Percentiles rank a stretch among this genome's conserved stretches.
Conservation (phyloP, 2,329 filamentous ascomycete species). For the Arthrobotrys megalospora region DNA sequence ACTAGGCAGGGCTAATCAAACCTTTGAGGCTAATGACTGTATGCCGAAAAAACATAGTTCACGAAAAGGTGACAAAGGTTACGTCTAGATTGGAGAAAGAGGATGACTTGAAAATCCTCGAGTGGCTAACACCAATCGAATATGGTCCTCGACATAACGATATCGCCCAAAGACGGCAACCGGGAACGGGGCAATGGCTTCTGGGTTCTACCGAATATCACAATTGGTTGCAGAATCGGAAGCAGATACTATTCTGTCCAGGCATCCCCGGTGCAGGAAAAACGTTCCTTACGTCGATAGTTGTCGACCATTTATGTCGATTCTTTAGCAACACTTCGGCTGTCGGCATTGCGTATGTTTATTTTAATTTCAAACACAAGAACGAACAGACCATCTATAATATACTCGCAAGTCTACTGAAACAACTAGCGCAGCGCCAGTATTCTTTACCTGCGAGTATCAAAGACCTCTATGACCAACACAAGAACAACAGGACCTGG, state of each 20-base stretch:
- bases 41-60: neutral
- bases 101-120: constrained; percentile 7
- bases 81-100: constrained; percentile 3
- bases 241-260: constrained; percentile 15
- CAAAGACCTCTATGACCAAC: neutral
- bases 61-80: neutral
- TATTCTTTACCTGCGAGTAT: constrained; percentile 2
- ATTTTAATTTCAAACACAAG: constrained; percentile 69
- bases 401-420: constrained; percentile 67
- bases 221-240: constrained; percentile 64
- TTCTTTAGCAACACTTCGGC: constrained; percentile 61
- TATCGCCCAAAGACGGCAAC: constrained; percentile 66
- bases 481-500: neutral
- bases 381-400: constrained; percentile 67
- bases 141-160: constrained; percentile 68
- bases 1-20: too few species aligned
- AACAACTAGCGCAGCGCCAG: constrained; percentile 66
- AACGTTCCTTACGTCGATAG: constrained; percentile 9
- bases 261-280: constrained; percentile 31
- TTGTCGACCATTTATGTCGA: constrained; percentile 3
- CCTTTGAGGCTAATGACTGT: too few species aligned
- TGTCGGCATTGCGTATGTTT: constrained; percentile 69
- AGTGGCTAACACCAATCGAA: constrained; percentile 25
- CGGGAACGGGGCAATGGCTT: constrained; percentile 70
- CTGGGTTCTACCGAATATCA: constrained; percentile 67